Evolutionary conservation across 331 rosid genomes (phyloP).

Genomic region (Pyracantha coccinea): DNA sequence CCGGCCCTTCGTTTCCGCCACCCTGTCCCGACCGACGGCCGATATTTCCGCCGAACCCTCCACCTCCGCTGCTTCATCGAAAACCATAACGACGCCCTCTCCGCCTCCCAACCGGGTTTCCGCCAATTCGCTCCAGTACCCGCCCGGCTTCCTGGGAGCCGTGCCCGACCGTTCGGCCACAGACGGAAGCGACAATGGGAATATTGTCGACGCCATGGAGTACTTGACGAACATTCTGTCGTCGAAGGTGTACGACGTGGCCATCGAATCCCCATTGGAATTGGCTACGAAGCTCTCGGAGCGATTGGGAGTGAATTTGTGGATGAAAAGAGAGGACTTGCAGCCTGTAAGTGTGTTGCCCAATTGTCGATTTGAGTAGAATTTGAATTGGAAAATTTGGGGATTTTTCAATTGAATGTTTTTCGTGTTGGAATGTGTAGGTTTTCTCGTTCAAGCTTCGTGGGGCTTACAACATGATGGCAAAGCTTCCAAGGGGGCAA

Average conservation of each 20-base stretch:
- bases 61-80: not conserved
- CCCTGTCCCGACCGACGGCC: constrained; percentile 35
- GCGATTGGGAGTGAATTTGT: constrained; percentile 56
- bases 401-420: not conserved
- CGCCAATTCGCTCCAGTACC: constrained; percentile 53
- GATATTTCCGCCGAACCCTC: constrained; percentile 21
- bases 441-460: constrained; percentile 94
- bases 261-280: constrained; percentile 72
- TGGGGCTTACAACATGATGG: constrained; percentile 99
- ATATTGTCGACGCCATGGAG: constrained; percentile 36
- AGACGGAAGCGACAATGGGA: constrained; percentile 14
- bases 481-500: constrained; percentile 53
- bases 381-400: not conserved
- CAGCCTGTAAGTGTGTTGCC: constrained; percentile 54
- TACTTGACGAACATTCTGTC: constrained; percentile 67
- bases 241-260: constrained; percentile 81
- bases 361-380: not conserved
- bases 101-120: constrained; percentile 30
- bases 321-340: constrained; percentile 94
- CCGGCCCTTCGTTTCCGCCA: constrained; percentile 29
- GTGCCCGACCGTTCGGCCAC: constrained; percentile 32
- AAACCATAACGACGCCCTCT: constrained; percentile 1
- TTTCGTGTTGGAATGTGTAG: constrained; percentile 22
- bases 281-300: constrained; percentile 68
- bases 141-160: constrained; percentile 75